Conservation (phyloP, 2,329 filamentous ascomycete genomes). For the Arachnopeziza araneosa region DNA sequence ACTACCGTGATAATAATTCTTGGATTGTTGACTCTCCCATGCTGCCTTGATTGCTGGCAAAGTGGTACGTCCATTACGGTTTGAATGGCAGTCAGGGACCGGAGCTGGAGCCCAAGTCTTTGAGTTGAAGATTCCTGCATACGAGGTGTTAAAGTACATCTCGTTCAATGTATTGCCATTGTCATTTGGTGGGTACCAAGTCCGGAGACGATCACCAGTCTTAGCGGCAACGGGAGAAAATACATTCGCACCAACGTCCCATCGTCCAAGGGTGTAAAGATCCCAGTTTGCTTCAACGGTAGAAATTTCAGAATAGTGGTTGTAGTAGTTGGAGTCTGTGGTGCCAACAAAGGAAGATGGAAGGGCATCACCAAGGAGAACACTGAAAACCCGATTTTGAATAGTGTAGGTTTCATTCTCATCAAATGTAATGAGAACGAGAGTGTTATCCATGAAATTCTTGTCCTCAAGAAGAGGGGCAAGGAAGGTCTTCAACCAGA, state of each 20-base stretch:
- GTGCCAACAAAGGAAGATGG: constrained; percentile 60
- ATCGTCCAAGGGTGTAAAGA: constrained; percentile 63
- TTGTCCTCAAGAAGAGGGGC: constrained; percentile 62
- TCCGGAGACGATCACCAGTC: constrained; percentile 47
- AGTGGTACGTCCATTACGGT: constrained; percentile 29
- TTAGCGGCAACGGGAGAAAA: constrained; percentile 53
- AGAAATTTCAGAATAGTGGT: constrained; percentile 66
- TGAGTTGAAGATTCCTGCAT: constrained; percentile 35
- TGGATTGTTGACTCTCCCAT: constrained; percentile 23
- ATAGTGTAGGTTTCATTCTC: constrained; percentile 65
- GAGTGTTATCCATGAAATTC: constrained; percentile 69
- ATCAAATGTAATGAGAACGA: constrained; percentile 74
- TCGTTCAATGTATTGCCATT: constrained; percentile 24
- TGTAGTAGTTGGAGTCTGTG: constrained; percentile 64
- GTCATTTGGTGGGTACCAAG: constrained; percentile 20
- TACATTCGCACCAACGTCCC: constrained; percentile 69
- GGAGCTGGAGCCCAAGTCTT: constrained; percentile 30
- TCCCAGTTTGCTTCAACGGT: constrained; percentile 63
- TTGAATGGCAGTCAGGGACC: constrained; percentile 21
- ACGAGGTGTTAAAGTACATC: constrained; percentile 41
- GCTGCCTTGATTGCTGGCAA: constrained; percentile 24
- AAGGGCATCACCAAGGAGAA: constrained; percentile 72
- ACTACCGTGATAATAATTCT: constrained; percentile 27
- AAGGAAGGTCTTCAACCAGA: constrained; percentile 64
- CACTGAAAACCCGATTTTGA: constrained; percentile 63